Evolutionary conservation across 257 asterid genomes (phyloP), one percentile per base, ranked within the genome.

Genomic region (Solanum bulbocastanum): DNA sequence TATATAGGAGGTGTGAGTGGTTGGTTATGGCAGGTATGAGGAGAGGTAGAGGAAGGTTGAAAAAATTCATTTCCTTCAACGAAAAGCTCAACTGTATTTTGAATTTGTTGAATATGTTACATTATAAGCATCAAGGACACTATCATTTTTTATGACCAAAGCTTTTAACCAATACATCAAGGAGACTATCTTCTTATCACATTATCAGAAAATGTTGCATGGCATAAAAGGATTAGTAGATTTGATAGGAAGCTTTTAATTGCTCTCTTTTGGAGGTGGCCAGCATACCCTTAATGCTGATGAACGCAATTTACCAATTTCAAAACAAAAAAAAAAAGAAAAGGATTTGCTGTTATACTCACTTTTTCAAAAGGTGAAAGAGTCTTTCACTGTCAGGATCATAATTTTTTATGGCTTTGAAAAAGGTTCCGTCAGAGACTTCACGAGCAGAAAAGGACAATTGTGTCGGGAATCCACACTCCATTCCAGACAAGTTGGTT

Each of bases 361-460:
- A 97, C 99, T 92, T 90, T 87, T 96, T 88, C 87, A 97, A 88
- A 76, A 91, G 97, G 92, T 92, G 89, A 89, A 95, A 74, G 83
- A 94, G 91, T 88, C 98, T 94, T 87, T 92, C 90, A 89, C 93
- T 96, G 88, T 97, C 99, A 91, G 98, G 92, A 90, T 97, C 99
- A 90, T 94, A 95, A 88, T 95, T 96, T 87, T 94, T 90, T 72
- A 97, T 96, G 73, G 98, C 87, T 93, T 88, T 92, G 93, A 97
- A 96, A 87, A 97, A 91, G 58, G 98, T 96, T 76, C 99, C 99
- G 30, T 97, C 99, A 27, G 99, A 88, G 78, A 97, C 92, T 97
- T 97, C 98, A 90, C 98, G 98, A 71, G 99, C 99, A 88, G 99
- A 94, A 91, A 97, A 97, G 86, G 99, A 97, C 85, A 94, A 89